phyloP scores from a whole-genome alignment of 495 filamentous ascomycete genomes.

The Penicillium angulare region DNA sequence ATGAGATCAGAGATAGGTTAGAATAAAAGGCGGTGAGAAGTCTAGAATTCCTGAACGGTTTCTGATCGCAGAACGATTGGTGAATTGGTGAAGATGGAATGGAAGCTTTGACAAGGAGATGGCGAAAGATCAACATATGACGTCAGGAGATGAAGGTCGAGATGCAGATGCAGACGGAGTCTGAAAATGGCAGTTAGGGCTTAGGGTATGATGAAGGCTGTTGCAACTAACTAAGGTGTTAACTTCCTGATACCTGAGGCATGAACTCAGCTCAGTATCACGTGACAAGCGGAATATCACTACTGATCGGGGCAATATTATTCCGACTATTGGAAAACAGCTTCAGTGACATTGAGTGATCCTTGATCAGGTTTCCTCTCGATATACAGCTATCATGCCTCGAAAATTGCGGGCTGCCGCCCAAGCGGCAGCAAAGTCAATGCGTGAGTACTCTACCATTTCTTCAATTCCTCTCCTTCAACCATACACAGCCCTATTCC shows the following conservation, averaged over 20 bases:
- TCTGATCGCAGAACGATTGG: too few relatives aligned
- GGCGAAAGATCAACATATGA: conserved; percentile 15
- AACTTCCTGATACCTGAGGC: neutral
- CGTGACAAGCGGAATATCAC: conserved; percentile 2
- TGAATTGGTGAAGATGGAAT: neutral
- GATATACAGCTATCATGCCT: too few relatives aligned
- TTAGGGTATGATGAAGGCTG: conserved; percentile 1
- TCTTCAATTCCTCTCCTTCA: neutral
- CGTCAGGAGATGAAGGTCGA: conserved; percentile 14
- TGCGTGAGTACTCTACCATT: conserved; percentile 28
- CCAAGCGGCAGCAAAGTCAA: conserved; percentile 48
- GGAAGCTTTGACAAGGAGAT: neutral
- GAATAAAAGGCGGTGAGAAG: conserved; percentile 7
- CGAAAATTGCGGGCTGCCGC: conserved; percentile 48
- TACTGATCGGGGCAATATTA: neutral
- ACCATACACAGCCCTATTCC: neutral
- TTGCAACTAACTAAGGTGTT: too few relatives aligned
- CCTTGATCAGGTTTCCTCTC: too few relatives aligned
- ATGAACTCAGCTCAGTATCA: too few relatives aligned
- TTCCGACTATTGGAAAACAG: conserved; percentile 21
- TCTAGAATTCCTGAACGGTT: conserved; percentile 13
- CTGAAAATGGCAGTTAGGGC: neutral
- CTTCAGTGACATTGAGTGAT: too few relatives aligned
- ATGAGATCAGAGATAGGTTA: neutral
- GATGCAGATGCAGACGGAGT: too few relatives aligned